Conservation (phyloP, 352 stramenopile genomes). For the Globisporangium takayamanum region DNA sequence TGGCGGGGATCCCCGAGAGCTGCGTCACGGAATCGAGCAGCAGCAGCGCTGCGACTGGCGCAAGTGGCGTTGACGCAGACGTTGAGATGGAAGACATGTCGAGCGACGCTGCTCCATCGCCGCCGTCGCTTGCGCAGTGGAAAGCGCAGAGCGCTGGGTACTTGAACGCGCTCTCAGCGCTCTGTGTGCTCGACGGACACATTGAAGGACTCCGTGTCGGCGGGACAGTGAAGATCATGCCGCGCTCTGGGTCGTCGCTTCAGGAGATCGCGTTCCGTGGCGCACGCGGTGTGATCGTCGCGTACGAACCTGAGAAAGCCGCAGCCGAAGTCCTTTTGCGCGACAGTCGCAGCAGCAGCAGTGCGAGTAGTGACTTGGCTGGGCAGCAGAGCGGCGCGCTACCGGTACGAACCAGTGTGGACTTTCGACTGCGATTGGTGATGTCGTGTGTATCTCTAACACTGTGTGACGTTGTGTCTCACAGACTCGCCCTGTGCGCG, state of each 20-base stretch:
- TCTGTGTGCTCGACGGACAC: constrained; percentile 80
- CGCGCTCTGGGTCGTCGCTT: constrained; percentile 49
- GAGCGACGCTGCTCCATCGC: constrained; percentile 21
- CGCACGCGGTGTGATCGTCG: constrained; percentile 63
- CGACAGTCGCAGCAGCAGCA: constrained; percentile 22
- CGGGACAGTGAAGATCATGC: constrained; percentile 80
- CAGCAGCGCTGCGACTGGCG: neutral
- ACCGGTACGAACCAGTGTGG: constrained; percentile 29
- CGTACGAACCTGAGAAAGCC: constrained; percentile 78
- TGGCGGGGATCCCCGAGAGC: constrained; percentile 37
- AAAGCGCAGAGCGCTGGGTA: constrained; percentile 41
- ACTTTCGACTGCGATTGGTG: too few relatives aligned
- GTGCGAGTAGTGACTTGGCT: constrained; percentile 6
- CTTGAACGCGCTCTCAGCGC: constrained; percentile 59
- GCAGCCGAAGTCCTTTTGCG: constrained; percentile 73
- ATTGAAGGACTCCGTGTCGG: constrained; percentile 79
- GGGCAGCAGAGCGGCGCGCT: constrained; percentile 29
- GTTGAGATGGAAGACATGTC: constrained; percentile 84
- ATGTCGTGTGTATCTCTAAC: neutral
- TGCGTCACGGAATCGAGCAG: constrained; percentile 33
- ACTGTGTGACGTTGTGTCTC: constrained; percentile 1
- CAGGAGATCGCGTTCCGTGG: constrained; percentile 77
- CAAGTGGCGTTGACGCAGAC: constrained; percentile 44
- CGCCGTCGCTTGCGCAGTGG: constrained; percentile 47
- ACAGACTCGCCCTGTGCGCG: constrained; percentile 69